phyloP scores from a whole-genome alignment of 1,139 yeast species.

The Yamadazyma triangularis region DNA sequence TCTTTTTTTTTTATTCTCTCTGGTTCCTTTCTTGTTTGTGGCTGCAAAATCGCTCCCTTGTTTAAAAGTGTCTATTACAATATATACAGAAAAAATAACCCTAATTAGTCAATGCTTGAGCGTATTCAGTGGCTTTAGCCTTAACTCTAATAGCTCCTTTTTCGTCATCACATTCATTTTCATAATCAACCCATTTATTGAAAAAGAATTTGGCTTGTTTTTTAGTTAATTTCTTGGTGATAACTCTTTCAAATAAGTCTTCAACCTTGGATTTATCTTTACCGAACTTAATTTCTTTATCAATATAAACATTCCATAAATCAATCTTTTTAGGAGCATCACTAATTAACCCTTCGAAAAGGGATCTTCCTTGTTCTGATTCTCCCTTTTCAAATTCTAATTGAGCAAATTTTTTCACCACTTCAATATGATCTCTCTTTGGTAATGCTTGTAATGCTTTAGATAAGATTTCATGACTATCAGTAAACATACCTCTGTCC shows the following conservation, averaged over 20 bases:
- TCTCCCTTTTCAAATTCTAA: constrained; percentile 85
- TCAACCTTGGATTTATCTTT: constrained; percentile 65
- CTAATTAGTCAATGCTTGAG: constrained; percentile 15
- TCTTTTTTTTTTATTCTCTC: too few relatives aligned
- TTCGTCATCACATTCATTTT: constrained; percentile 64
- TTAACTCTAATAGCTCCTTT: constrained; percentile 80
- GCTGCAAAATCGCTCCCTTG: too few relatives aligned
- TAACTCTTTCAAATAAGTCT: constrained; percentile 77
- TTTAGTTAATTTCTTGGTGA: constrained; percentile 63
- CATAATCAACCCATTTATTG: constrained; percentile 84
- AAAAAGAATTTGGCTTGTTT: constrained; percentile 95
- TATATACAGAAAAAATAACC: too few relatives aligned
- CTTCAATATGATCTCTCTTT: constrained; percentile 72
- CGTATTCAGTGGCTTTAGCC: constrained; percentile 86
- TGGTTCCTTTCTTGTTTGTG: too few relatives aligned
- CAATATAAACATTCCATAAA: constrained; percentile 91
- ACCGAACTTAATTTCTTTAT: constrained; percentile 73
- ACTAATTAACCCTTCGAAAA: constrained; percentile 86
- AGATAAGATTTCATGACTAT: constrained; percentile 67
- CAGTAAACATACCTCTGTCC: constrained; percentile 52
- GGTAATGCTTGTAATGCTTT: constrained; percentile 71
- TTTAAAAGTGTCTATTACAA: too few relatives aligned
- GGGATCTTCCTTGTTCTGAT: constrained; percentile 88
- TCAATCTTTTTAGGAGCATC: constrained; percentile 92
- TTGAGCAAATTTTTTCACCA: constrained; percentile 84